Evolutionary conservation across 345 rosid species (phyloP).

Genomic region (Sapria himalayana): DNA sequence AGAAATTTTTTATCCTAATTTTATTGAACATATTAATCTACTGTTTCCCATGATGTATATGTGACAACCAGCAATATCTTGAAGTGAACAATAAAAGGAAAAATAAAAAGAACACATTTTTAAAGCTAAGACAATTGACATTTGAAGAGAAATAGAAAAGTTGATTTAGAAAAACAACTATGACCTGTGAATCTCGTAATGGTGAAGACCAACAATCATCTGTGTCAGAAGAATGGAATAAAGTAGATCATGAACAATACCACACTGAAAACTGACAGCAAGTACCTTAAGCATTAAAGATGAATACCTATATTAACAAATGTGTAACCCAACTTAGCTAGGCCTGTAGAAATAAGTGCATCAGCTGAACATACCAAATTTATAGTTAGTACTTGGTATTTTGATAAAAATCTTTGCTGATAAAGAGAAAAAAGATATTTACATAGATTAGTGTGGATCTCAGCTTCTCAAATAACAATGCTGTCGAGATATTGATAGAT

Average conservation of each 20-base stretch:
- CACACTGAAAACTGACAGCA: slow-evolving; percentile 2
- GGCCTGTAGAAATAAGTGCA: slow-evolving; percentile 73
- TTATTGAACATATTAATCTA: too few species aligned
- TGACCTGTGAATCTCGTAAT: slow-evolving; percentile 45
- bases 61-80: too few species aligned
- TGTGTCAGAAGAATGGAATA: slow-evolving; percentile 18
- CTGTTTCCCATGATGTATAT: too few species aligned
- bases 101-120: too few species aligned
- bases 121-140: neutral
- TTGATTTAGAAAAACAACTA: neutral
- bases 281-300: slow-evolving; percentile 3
- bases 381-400: slow-evolving; percentile 11
- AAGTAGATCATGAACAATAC: slow-evolving; percentile 10
- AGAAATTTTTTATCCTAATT: too few species aligned
- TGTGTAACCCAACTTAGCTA: slow-evolving; percentile 74
- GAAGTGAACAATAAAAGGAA: too few species aligned
- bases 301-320: slow-evolving; percentile 66
- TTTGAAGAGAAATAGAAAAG: neutral
- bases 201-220: slow-evolving; percentile 90
- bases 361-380: slow-evolving; percentile 33
- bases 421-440: slow-evolving; percentile 5
- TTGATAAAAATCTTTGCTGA: neutral
- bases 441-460: too few species aligned
- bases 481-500: too few species aligned
- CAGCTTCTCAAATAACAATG: too few species aligned